These are phyloP conservation scores for Acorus calamus DNA, from an alignment of 106 monocot genomes.

Conservation along the genomic window DNA sequence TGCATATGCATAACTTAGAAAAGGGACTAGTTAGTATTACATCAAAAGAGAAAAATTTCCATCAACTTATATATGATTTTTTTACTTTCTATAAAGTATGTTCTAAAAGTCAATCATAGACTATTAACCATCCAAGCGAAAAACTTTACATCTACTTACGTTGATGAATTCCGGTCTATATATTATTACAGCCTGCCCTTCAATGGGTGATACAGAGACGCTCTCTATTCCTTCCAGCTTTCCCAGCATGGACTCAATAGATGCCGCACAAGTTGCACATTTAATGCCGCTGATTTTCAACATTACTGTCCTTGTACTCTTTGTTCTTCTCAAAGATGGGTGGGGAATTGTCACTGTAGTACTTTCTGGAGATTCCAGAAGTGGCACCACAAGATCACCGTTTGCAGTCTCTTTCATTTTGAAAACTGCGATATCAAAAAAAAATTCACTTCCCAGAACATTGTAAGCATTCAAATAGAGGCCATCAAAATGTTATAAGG, in stretches of 20 bases:
- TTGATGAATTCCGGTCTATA: constrained; percentile 43
- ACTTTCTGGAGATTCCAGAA: constrained; percentile 21
- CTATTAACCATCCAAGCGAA: background rate
- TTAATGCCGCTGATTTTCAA: constrained; percentile 55
- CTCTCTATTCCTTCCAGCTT: constrained; percentile 53
- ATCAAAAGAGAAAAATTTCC: too few relatives aligned
- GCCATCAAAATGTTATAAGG: too few relatives aligned
- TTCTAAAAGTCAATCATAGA: background rate
- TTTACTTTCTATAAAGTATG: too few relatives aligned
- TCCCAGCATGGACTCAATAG: constrained; percentile 54
- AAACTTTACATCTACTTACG: constrained; percentile 22
- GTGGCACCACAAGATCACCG: constrained; percentile 30
- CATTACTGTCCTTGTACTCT: constrained; percentile 34
- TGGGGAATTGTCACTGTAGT: constrained; percentile 8
- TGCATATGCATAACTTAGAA: too few relatives aligned
- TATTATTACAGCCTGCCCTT: constrained; percentile 55
- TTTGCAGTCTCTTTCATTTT: constrained; percentile 33
- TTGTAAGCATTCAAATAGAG: too few relatives aligned
- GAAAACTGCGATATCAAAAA: background rate
- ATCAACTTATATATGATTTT: too few relatives aligned
- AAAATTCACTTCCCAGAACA: too few relatives aligned
- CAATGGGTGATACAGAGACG: constrained; percentile 50
- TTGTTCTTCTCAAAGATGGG: constrained; percentile 5
- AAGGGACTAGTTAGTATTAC: too few relatives aligned
- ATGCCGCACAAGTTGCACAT: constrained; percentile 54